Conservation (phyloP, 176 grass and related monocot species). For the Musa schizocarpa region DNA sequence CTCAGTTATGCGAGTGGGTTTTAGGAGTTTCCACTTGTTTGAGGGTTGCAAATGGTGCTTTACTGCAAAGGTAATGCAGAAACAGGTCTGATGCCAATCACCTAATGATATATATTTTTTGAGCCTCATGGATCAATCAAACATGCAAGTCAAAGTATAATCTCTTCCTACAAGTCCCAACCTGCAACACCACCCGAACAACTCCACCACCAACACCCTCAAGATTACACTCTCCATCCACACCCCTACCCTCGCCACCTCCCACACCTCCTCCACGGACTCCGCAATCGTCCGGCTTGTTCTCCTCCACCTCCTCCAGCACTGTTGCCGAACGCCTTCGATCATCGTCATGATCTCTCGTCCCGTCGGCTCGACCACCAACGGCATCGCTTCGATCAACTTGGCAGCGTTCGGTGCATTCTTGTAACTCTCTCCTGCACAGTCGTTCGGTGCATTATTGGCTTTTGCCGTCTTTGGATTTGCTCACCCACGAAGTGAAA, state of each 20-base stretch:
- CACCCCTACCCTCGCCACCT: conserved; percentile 37
- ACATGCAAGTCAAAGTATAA: conserved; percentile 5
- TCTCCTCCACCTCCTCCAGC: background rate
- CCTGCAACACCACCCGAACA: conserved; percentile 20
- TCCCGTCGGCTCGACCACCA: background rate
- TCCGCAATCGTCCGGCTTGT: conserved; percentile 42
- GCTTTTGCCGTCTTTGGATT: too few relatives aligned
- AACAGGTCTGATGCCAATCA: too few relatives aligned
- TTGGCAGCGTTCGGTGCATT: background rate
- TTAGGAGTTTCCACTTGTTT: too few relatives aligned
- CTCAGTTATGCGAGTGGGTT: too few relatives aligned
- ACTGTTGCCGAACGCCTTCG: conserved; percentile 18
- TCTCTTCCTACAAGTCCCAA: conserved; percentile 48
- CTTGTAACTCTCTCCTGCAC: background rate
- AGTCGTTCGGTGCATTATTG: background rate
- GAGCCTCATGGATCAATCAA: too few relatives aligned
- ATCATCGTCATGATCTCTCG: background rate
- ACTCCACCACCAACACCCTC: conserved; percentile 41
- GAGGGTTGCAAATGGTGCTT: too few relatives aligned
- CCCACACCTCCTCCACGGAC: conserved; percentile 49
- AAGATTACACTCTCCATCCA: conserved; percentile 54
- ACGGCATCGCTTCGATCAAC: conserved; percentile 17
- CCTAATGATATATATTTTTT: too few relatives aligned
- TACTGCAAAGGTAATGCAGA: too few relatives aligned
- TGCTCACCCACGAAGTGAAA: conserved; percentile 27